Evolutionary conservation across 148 eudicot species (phyloP).

Genomic region (Mesembryanthemum crystallinum): DNA sequence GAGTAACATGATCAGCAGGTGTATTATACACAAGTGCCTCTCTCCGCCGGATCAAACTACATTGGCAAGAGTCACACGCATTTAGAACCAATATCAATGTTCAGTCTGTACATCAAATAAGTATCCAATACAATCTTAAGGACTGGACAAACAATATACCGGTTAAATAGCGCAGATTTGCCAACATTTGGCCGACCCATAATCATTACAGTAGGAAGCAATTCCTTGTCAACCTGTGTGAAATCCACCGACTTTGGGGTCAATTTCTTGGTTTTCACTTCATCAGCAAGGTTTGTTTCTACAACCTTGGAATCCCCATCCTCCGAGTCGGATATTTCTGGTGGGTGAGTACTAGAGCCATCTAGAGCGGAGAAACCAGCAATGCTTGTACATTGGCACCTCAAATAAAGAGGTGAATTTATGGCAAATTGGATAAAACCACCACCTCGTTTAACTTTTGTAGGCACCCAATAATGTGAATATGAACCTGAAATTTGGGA

Average conservation of each 20-base stretch:
- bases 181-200: conserved; percentile 97
- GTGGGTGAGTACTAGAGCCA: not conserved
- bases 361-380: conserved; percentile 19
- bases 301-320: conserved; percentile 10
- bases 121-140: not conserved
- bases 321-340: not conserved
- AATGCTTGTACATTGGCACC: conserved; percentile 9
- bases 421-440: not conserved
- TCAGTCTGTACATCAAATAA: conserved; percentile 3
- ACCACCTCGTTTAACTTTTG: conserved; percentile 17
- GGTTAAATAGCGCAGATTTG: conserved; percentile 90
- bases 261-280: conserved; percentile 25
- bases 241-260: conserved; percentile 57
- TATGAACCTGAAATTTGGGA: conserved; percentile 27
- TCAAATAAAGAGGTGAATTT: conserved; percentile 5
- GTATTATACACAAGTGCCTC: conserved; percentile 97
- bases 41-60: conserved; percentile 83
- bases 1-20: conserved; percentile 93
- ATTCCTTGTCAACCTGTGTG: conserved; percentile 52
- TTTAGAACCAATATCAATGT: not conserved
- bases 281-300: conserved; percentile 17
- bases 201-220: conserved; percentile 79
- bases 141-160: conserved; percentile 39
- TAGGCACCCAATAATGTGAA: conserved; percentile 19
- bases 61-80: conserved; percentile 10